Base-by-base conservation (phyloP, 2,329 filamentous ascomycete species). In the Neospermospora avenae region DNA sequence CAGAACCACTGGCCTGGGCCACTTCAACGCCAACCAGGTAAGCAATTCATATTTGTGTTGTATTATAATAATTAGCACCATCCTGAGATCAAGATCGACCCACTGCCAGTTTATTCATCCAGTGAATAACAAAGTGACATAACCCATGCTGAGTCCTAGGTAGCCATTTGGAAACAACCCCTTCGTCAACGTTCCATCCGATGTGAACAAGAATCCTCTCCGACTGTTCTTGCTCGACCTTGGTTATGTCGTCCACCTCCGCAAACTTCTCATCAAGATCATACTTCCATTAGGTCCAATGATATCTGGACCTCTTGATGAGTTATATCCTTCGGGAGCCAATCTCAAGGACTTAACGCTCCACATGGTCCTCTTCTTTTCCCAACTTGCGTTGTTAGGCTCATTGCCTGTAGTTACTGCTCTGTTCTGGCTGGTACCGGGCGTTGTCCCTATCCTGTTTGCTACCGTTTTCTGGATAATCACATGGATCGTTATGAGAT, bases 381-480 rank as follows among this genome's bases (percentile, higher is more conserved):
- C 83, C 16, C 88, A 91, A 73, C 65, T 83, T 0, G 66, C 68
- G 0, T 88, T 90, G 69, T 70, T 91, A 7, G 8, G 87, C 0
- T 78, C 79, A 0, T 68, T 91, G 1, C 82, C 86, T 0, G 18
- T 62, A 3, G 34, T 58, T 35, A 44, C 44, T 51, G 39, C 46
- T 7, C 13, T 62, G 14, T 70, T 83, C 2, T 71, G 77, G 42
- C 41, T 65, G 83, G 58, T 64, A 80, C 65, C 80, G 78, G 35
- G 69, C 45, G 85, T 80, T 78, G 71, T 77, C 22, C 78, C 78
- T 1, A 49, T 67, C 14, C 7, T 68, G 7, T 74, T 71, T 11
- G 66, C 81, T 11, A 72, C 67, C 4, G 72, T 70, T 1, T 84
- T 84, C 62, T 70, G 84, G 65, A 39, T 72, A 0, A 42, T 81